Conservation (phyloP, 768 basidiomycete genomes). For the Omphalotus guepiniiformis region DNA sequence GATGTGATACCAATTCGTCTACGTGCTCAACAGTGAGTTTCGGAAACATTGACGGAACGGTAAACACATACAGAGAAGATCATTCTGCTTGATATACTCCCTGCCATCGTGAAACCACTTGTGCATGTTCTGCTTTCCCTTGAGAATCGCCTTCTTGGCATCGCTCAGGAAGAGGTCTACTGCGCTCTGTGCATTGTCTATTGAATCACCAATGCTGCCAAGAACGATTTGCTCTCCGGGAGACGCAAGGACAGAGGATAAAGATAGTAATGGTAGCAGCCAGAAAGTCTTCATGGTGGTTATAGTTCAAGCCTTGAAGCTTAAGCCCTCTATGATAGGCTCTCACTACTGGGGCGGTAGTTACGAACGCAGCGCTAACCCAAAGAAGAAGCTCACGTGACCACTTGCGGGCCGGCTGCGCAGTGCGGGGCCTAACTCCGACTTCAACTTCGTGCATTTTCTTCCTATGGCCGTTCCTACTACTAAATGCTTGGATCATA, state of each 20-base stretch:
- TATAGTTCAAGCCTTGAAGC: conserved; percentile 7
- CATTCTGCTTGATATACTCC: conserved; percentile 66
- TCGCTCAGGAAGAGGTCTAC: conserved; percentile 34
- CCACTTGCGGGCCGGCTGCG: neutral
- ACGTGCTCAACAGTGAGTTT: neutral
- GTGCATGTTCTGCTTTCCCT: conserved; percentile 47
- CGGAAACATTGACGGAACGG: neutral
- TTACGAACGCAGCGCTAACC: neutral
- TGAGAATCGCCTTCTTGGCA: conserved; percentile 37
- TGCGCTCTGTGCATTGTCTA: conserved; percentile 16
- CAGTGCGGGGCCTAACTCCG: neutral
- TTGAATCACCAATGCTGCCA: conserved; percentile 20
- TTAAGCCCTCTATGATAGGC: no score
- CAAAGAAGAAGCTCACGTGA: neutral
- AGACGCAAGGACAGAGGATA: conserved; percentile 30
- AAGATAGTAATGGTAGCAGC: conserved; percentile 31
- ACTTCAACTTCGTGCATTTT: neutral
- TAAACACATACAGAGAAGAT: conserved; percentile 53
- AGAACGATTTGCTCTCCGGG: conserved; percentile 45
- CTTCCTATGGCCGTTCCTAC: neutral
- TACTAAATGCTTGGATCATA: conserved; percentile 48
- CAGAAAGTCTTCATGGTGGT: conserved; percentile 36
- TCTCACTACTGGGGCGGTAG: neutral
- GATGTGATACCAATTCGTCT: conserved; percentile 66
- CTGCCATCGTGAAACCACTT: conserved; percentile 61